Base-by-base conservation (phyloP, 1,284 basidiomycete genomes). In the Naganishia sp. region DNA sequence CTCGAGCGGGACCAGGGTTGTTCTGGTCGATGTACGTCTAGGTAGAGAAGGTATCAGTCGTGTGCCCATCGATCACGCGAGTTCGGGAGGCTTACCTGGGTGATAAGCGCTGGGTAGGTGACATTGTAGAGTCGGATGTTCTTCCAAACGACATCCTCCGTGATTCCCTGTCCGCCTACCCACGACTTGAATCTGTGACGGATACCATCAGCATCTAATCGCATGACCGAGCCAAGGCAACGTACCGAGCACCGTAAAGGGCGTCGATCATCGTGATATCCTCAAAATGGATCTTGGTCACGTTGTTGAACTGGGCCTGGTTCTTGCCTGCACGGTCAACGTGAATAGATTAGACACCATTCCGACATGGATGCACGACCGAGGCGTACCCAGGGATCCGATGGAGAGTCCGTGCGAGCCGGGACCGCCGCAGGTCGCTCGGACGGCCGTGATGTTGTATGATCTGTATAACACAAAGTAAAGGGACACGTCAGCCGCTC, bases 331-430 rank as follows among this genome's bases (percentile, higher is more conserved):
- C 9, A 42, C n/a, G 7, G 25, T 15, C 28, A 42, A 1, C 2
- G 49, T 10, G n/a, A 60, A 18, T 2, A 10, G 13, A 10, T 61
- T 21, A 60, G 57, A 21, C 23, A 28, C n/a, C 13, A 13, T 1
- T 10, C n/a, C 23, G 11, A 5, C 2, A n/a, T 9, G 9, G 31
- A 23, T 11, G 4, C 4, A 13, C 31, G 2, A 11, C 25, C 10
- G 18, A 28, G 15, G 28, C 57, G 75, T 72, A 28, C 83, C 83
- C 11, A 83, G 72, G 21, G 82, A 82, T 15, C 83, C 83, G 56
- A 84, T 81, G 25, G 80, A 82, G 49, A 82, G 75, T 0, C 83
- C 82, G 71, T 84, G 82, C 5, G 79, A 82, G 3, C 81, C 82
- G 69, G 83, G 83, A 13, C 83, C 82, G 63, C 81, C 82, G 70